phyloP scores from a whole-genome alignment of 345 rosid species.

The Corymbia maculata region DNA sequence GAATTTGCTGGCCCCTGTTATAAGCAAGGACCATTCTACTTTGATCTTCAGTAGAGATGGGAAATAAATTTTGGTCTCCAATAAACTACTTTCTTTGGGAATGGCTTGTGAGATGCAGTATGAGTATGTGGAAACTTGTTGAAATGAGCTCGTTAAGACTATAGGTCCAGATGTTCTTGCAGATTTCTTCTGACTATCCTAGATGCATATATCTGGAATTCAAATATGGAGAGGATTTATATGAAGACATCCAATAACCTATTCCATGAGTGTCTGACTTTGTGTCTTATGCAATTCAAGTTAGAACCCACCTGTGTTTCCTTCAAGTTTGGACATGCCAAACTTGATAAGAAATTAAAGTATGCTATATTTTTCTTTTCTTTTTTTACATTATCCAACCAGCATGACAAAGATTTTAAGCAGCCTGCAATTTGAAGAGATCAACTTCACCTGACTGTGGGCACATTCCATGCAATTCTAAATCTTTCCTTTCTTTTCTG shows the following conservation, averaged over 20 bases:
- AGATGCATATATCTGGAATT: not conserved
- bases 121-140: not conserved
- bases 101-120: not conserved
- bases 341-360: not conserved
- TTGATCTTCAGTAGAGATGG: not conserved
- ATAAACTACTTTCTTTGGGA: not conserved
- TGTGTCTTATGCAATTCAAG: not conserved
- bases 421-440: not conserved
- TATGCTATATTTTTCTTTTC: not conserved
- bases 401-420: not conserved
- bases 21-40: not conserved
- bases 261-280: not conserved
- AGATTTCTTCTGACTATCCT: not conserved
- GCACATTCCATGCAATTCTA: not conserved
- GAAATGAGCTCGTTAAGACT: not conserved
- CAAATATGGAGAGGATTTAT: not conserved
- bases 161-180: not conserved
- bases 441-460: not conserved
- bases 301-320: not conserved
- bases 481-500: not conserved
- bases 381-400: not conserved
- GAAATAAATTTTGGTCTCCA: not conserved
- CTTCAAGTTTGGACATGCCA: not conserved
- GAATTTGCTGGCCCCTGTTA: not conserved
- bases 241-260: not conserved